Evolutionary conservation across 768 basidiomycete species (phyloP).

Genomic region (Trametes cinnabarina): DNA sequence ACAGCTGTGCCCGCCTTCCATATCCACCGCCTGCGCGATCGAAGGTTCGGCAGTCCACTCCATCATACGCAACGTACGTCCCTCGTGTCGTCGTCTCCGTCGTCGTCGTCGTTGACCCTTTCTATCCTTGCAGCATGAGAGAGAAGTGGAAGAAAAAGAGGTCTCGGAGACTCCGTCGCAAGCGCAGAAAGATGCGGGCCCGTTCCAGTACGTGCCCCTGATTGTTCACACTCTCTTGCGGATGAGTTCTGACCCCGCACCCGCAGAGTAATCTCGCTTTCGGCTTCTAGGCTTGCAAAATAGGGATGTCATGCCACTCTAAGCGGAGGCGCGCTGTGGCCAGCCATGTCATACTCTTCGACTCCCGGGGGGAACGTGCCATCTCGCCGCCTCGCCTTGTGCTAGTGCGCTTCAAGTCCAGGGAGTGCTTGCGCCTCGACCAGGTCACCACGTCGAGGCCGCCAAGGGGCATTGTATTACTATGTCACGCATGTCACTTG

Average conservation of each 20-base stretch:
- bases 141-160: conserved; percentile 98
- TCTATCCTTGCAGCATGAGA: conserved; percentile 70
- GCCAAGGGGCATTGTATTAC: conserved; percentile 24
- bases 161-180: conserved; percentile 88
- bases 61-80: conserved; percentile 18
- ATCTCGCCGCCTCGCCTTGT: conserved; percentile 25
- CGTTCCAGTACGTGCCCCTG: conserved; percentile 73
- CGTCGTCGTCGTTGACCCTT: neutral
- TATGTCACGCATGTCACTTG: conserved; percentile 22
- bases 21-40: conserved; percentile 15
- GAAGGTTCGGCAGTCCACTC: conserved; percentile 21
- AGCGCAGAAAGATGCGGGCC: conserved; percentile 94
- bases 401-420: conserved; percentile 23
- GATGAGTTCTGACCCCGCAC: neutral
- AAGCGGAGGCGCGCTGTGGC: conserved; percentile 13
- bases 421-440: conserved; percentile 21
- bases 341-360: conserved; percentile 15
- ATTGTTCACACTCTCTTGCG: neutral
- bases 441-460: conserved; percentile 19
- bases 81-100: neutral
- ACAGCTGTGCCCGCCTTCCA: conserved; percentile 26
- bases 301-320: conserved; percentile 22
- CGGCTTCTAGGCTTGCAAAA: conserved; percentile 28
- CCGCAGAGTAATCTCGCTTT: conserved; percentile 29
- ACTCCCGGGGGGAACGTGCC: conserved; percentile 18